Evolutionary conservation across 1,284 basidiomycete genomes (phyloP), one percentile per base, ranked within the genome.

Genomic region (Leccinum solheimii): DNA sequence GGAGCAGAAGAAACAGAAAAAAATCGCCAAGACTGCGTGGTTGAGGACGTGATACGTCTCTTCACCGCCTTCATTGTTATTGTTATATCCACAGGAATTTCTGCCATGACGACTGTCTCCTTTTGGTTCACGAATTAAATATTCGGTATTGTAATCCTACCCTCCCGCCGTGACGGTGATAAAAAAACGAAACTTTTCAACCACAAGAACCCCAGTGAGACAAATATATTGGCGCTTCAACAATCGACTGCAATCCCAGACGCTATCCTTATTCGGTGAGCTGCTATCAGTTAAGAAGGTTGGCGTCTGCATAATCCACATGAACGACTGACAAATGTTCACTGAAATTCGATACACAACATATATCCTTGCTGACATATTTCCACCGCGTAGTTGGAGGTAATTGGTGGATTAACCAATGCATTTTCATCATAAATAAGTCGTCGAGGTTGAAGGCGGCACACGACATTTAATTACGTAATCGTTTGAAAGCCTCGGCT

Each of bases 11-110:
- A 82, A 79, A 65, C 80, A 83, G 73, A 93, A 94, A 80, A 94
- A 94, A 78, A 83, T 89, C 7, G 87, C 92, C 53, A 92, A 92
- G 77, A 94, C 92, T 8, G 93, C 93, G 6, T 96, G 93, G 94
- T 73, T 96, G 66, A 85, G 92, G 74, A 92, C 90, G 2, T 70
- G 69, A 70, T 26, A 16, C 34, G 10, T 27, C 16, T 38, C 40
- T 5, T 32, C 48, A 36, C 40, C 19, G 27, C 51, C 19, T 40
- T 48, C 32, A 19, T 49, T n/a, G 32, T 30, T 48, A 26, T 34
- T n/a, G n/a, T 30, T 48, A 26, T 34, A 34, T 16, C 27, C n/a
- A 16, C 36, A n/a, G 27, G 55, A 48, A 55, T 21, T 21, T 49
- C 43, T 32, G 40, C 49, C 10, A 54, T 38, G 9, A 32, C 21